Evolutionary conservation across 305 asterid genomes (phyloP), one percentile per base, ranked within the genome.

Genomic region (Fraxinus sp.): DNA sequence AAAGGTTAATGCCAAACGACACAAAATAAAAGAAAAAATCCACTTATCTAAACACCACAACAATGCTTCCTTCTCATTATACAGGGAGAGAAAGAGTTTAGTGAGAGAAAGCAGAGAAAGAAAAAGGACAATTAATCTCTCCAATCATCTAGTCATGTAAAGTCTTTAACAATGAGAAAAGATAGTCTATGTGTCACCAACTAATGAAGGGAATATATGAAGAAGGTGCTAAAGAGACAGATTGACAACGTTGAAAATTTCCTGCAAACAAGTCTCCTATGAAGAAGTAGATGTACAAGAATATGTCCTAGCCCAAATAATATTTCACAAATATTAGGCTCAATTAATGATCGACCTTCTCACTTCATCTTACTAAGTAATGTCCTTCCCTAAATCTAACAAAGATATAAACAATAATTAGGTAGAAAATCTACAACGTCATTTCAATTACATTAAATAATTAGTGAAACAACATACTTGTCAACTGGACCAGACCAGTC

Each of bases 401-500:
- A 74, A 57, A 83, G 72, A 20, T 84, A 78, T 78, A 55, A 70
- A 81, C 22, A 46, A 55, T 35, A 70, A 62, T 7, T 35, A 33
- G 75, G 76, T 28, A 71, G 20, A 52, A 37, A 32, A 43, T 83
- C 30, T 74, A 13, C 57, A 1, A 78, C 76, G 30, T 1, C 33
- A 75, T 70, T 30, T 59, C 36, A 75, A 77, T 68, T 71, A 75
- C 57, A 70, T 52, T 41, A 70, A 78, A 62, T 11, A 18, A 11
- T 73, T 49, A 80, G 59, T 14, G 80, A 82, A 76, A 85, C 79
- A 89, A 91, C 98, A 49, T 94, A 96, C 99, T 87, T 88, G 74
- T 87, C 62, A 33, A 81, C 39, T 70, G 98, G 94, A 83, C 93
- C 92, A 77, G 84, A 35, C 97, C 97, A 92, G 80, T 85, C 89